Evolutionary conservation across 2,329 filamentous ascomycete genomes (phyloP), one percentile per base, ranked within the genome.

Genomic region (Penicillium freii): DNA sequence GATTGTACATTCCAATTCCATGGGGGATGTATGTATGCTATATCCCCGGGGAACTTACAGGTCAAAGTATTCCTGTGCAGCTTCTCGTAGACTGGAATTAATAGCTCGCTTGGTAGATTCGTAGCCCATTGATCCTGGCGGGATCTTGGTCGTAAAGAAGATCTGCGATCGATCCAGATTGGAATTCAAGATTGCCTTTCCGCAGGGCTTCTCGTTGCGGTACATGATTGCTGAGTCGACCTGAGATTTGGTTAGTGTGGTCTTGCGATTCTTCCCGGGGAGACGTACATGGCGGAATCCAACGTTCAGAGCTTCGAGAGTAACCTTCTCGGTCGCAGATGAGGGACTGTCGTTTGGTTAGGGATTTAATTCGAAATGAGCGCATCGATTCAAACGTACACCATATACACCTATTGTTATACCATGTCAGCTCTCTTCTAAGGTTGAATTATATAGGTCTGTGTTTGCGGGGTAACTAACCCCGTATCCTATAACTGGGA

Each of bases 61-160:
- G 68, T 94, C 90, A 55, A 93, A 84, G 71, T 92, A 92, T 0
- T 85, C 88, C 31, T 92, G 75, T 0, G 85, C 87, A 25, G 84
- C 86, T 55, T 82, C 82, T 46, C 84, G 80, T 79, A 31, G 84
- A 88, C 69, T 83, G 71, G 61, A 61, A 60, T 80, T 84, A 62
- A 94, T 90, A 0, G 87, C 86, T 59, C 76, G 77, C 49, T 87
- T 82, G 25, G 89, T 89, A 4, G 78, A 77, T n/a, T 88, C 82
- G 71, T 92, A 93, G 5, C 82, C 81, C 66, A 75, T 73, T 1
- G 80, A 80, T 69, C 87, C 90, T 57, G 81, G 85, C 1, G 85
- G 85, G 15, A 94, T 81, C 77, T 94, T 95, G 36, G 87, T 88
- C 0, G 90, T 94, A 72, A 90, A 92, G 73, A 90, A 90, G 52